Conservation (phyloP, 2,329 filamentous ascomycete species). For the Thielaviopsis punctulata region DNA sequence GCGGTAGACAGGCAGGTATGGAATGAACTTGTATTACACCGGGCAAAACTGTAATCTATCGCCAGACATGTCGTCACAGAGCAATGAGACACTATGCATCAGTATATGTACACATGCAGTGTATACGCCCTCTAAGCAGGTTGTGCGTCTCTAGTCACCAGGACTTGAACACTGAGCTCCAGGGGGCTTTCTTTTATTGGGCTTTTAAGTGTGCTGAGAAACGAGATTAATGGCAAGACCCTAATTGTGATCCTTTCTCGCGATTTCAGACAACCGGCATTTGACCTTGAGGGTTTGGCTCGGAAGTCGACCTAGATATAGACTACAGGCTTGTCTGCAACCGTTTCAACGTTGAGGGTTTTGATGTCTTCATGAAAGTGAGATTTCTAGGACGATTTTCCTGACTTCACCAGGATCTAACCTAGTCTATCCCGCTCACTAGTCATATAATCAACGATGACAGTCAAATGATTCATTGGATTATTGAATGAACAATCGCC, state of each 20-base stretch:
- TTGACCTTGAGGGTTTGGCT: neutral
- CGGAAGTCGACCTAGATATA: neutral
- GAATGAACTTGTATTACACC: too few species aligned
- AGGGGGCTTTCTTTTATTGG: neutral
- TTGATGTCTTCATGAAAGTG: too few species aligned
- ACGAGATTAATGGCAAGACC: neutral
- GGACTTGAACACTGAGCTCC: neutral
- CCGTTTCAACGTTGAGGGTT: too few species aligned
- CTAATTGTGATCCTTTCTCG: neutral
- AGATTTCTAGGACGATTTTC: too few species aligned
- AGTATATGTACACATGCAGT: neutral
- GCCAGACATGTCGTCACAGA: neutral
- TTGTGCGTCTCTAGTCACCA: neutral
- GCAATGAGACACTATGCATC: neutral
- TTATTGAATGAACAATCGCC: too few species aligned
- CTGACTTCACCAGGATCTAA: too few species aligned
- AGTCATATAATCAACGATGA: too few species aligned
- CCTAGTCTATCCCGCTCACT: too few species aligned
- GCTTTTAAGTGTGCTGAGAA: neutral
- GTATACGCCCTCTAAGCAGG: neutral
- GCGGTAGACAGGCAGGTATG: too few species aligned
- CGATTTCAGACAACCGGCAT: neutral
- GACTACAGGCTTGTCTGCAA: neutral
- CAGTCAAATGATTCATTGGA: too few species aligned
- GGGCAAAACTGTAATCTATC: neutral